Base-by-base conservation (phyloP, 176 grass and related monocot species). In the Carex scoparia region DNA sequence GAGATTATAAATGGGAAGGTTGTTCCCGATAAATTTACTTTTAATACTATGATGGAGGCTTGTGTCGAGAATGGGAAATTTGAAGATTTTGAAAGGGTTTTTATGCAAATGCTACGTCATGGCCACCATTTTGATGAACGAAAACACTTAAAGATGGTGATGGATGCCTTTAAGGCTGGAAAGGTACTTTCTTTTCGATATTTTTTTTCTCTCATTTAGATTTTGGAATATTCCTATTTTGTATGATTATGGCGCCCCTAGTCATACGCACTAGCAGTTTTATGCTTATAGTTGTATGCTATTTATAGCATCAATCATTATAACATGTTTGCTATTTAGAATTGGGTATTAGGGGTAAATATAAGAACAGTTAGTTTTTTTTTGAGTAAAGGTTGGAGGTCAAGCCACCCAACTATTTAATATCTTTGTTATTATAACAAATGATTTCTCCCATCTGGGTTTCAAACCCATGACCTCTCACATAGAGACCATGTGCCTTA, bases 21-120 rank as follows among this genome's bases (percentile, higher is more conserved):
- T 71, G 13, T 83, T 84, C 91, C 93, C 46, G 93, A 98, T 92
- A 98, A 93, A 82, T 95, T 92, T 88, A 95, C 92, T 78, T 98
- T 93, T 86, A 95, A 98, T 89, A 98, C 81, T 83, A 95, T 98
- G 88, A 90, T 95, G 67, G 93, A 98, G 63, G 89, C 88, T 68
- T 95, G 93, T 84, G 93, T 86, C 42, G 79, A 91, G 83, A 88
- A 66, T 65, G 85, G 90, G 46, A 92, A 87, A 11, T 98, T 92
- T 92, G 86, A 98, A 85, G 91, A 98, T 78, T 92, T 98, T 53
- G 86, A 91, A 85, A 92, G 83, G 82, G 89, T 73, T n/a, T 98
- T 92, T 87, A 60, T 46, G 2, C 23, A 90, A 83, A 98, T 98
- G 95, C 46, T 98, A 84, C 85, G 67, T 32, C 87, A 81, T 44